A percentile compares a stretch with the other conserved stretches of the same genome.
Conservation (phyloP, 371 early-diverging fungal species). For the Mortierella sp. region DNA sequence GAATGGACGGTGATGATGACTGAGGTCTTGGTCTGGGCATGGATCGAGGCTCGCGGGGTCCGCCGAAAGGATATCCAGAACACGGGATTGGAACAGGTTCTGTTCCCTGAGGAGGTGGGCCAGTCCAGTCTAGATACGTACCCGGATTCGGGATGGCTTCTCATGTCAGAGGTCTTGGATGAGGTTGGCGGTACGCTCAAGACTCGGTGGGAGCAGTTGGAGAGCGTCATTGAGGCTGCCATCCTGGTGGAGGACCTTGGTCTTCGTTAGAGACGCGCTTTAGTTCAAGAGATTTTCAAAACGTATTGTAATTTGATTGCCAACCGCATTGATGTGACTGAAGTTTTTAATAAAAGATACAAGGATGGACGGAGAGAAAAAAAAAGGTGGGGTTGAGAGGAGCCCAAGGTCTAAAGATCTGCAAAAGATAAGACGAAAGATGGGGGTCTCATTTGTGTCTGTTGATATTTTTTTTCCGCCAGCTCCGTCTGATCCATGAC, state of each 20-base stretch:
- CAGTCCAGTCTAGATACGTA: neutral
- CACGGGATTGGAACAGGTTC: slow-evolving; percentile 33
- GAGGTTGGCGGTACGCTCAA: slow-evolving; percentile 41
- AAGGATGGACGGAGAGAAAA: neutral
- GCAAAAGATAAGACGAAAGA: neutral
- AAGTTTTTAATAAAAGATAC: neutral
- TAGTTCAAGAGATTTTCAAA: neutral
- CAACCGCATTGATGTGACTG: neutral
- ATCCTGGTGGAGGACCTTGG: slow-evolving; percentile 35
- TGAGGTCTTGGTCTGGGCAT: slow-evolving; percentile 43
- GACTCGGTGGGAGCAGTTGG: slow-evolving; percentile 44
- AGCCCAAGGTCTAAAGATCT: neutral
- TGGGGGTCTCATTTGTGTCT: neutral
- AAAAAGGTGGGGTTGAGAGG: neutral
- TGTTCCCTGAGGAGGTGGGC: slow-evolving; percentile 23
- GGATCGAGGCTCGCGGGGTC: slow-evolving; percentile 46
- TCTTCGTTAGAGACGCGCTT: slow-evolving; percentile 11
- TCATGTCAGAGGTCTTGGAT: slow-evolving; percentile 25
- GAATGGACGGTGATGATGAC: slow-evolving; percentile 52
- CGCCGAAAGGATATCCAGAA: slow-evolving; percentile 32
- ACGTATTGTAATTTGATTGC: neutral
- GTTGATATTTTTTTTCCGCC: neutral
- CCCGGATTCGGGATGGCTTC: slow-evolving; percentile 36
- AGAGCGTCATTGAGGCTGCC: slow-evolving; percentile 32
- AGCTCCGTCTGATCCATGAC: neutral